Evolutionary conservation across 2,329 filamentous ascomycete species (phyloP).

Genomic region (Neofusicoccum kwambonambiense): DNA sequence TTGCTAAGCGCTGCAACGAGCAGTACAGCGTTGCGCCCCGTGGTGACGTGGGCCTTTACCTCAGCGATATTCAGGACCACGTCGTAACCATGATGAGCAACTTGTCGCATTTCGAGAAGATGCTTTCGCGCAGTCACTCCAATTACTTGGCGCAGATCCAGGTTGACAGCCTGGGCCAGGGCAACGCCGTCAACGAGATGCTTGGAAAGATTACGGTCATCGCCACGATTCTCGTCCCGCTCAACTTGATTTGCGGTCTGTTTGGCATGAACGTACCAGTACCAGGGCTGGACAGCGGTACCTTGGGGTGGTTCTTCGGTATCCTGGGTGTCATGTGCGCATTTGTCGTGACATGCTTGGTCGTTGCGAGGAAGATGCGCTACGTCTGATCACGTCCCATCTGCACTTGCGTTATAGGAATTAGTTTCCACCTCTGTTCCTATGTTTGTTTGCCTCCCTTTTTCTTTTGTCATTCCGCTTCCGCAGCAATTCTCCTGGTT

Average conservation of each 20-base stretch:
- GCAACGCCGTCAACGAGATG: constrained; percentile 82
- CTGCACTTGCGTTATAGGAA: background rate
- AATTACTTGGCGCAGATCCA: constrained; percentile 95
- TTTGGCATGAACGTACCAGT: constrained; percentile 87
- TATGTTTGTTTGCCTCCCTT: background rate
- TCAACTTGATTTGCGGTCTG: constrained; percentile 85
- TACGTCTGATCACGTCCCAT: constrained; percentile 20
- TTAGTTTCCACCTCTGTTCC: background rate
- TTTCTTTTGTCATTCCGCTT: background rate
- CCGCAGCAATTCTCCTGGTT: background rate
- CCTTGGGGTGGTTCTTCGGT: constrained; percentile 59
- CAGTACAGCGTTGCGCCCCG: constrained; percentile 93
- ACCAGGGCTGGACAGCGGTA: constrained; percentile 46
- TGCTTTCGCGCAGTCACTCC: constrained; percentile 87
- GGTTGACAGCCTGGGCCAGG: constrained; percentile 85
- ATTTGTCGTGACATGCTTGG: constrained; percentile 41
- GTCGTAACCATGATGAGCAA: constrained; percentile 99
- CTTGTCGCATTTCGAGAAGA: constrained; percentile 93
- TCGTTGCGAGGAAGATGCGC: constrained; percentile 43
- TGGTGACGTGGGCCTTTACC: constrained; percentile 93
- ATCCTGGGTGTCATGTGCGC: constrained; percentile 56
- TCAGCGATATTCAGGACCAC: constrained; percentile 98
- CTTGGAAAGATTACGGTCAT: constrained; percentile 94
- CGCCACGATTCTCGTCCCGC: constrained; percentile 90
- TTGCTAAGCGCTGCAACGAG: constrained; percentile 98